phyloP scores from a whole-genome alignment of 2,329 filamentous ascomycete genomes.

The Gyromitra esculenta region DNA sequence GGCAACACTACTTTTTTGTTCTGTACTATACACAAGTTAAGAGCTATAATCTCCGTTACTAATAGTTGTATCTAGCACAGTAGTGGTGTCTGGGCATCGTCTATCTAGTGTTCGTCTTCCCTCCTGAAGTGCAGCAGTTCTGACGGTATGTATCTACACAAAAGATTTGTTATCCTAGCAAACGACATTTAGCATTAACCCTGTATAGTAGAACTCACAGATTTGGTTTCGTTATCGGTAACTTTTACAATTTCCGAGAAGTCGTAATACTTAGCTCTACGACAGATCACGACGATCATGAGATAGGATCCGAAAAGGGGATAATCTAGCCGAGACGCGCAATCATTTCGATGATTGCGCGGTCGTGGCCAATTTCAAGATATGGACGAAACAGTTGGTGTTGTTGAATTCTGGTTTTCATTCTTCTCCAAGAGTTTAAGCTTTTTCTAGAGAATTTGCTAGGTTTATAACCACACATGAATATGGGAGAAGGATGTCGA shows the following conservation, averaged over 20 bases:
- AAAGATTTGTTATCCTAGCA: neutral
- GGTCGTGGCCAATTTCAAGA: neutral
- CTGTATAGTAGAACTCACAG: neutral
- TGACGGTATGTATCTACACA: too few relatives aligned
- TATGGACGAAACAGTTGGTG: neutral
- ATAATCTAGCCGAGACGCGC: slow-evolving; percentile 8
- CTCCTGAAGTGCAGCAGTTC: too few relatives aligned
- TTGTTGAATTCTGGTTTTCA: neutral
- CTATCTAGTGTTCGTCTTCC: too few relatives aligned
- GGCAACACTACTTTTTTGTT: neutral
- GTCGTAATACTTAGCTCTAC: too few relatives aligned
- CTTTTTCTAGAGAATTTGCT: too few relatives aligned
- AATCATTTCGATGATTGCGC: slow-evolving; percentile 7
- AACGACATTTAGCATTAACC: neutral
- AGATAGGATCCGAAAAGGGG: neutral
- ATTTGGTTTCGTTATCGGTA: neutral
- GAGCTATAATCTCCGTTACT: neutral
- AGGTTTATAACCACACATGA: too few relatives aligned
- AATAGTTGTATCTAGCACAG: neutral
- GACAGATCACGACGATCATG: neutral
- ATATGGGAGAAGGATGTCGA: too few relatives aligned
- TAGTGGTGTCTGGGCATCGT: neutral
- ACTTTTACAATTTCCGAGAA: neutral
- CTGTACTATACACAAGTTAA: neutral
- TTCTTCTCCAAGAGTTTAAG: neutral